Conservation (phyloP, 768 basidiomycete genomes). For the Megacollybia marginata region DNA sequence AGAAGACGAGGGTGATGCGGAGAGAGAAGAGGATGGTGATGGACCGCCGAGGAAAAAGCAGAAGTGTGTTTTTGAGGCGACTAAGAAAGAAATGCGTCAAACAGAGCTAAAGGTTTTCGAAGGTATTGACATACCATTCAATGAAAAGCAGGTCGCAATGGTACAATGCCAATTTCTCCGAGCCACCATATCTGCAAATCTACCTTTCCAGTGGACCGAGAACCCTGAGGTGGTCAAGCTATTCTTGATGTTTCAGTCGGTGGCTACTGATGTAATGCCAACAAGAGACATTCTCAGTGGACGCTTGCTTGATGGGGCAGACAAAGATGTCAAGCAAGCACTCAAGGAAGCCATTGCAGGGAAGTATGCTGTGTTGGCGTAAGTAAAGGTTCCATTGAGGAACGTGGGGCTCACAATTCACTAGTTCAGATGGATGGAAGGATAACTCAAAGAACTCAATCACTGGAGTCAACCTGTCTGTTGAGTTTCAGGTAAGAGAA, state of each 20-base stretch:
- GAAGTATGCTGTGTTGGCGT: constrained; percentile 8
- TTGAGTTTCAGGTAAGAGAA: constrained; percentile 14
- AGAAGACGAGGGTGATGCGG: not conserved
- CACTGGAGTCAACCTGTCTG: constrained; percentile 16
- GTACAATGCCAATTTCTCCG: constrained; percentile 16
- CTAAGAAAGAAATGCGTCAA: not conserved
- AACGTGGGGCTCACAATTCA: no score
- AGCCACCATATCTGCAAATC: constrained; percentile 20
- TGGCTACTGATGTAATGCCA: constrained; percentile 1
- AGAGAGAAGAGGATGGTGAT: not conserved
- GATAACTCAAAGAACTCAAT: constrained; percentile 15
- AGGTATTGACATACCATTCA: constrained; percentile 20
- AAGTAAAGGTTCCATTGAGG: no score
- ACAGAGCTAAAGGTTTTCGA: constrained; percentile 15
- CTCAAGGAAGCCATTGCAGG: constrained; percentile 7
- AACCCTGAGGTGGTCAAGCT: constrained; percentile 19
- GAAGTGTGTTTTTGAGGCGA: not conserved
- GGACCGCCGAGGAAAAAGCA: not conserved
- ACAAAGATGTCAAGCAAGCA: constrained; percentile 4
- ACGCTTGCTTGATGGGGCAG: constrained; percentile 12
- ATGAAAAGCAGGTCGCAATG: constrained; percentile 6
- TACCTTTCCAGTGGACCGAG: constrained; percentile 20
- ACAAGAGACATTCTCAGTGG: constrained; percentile 11
- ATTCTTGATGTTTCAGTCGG: constrained; percentile 19
- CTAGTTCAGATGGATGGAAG: constrained; percentile 20